Percentiles rank a stretch among this genome's conserved stretches.
These are phyloP conservation scores for Leucosporidium yakuticum DNA, from an alignment of 768 basidiomycete species.

Conservation along the genomic window DNA sequence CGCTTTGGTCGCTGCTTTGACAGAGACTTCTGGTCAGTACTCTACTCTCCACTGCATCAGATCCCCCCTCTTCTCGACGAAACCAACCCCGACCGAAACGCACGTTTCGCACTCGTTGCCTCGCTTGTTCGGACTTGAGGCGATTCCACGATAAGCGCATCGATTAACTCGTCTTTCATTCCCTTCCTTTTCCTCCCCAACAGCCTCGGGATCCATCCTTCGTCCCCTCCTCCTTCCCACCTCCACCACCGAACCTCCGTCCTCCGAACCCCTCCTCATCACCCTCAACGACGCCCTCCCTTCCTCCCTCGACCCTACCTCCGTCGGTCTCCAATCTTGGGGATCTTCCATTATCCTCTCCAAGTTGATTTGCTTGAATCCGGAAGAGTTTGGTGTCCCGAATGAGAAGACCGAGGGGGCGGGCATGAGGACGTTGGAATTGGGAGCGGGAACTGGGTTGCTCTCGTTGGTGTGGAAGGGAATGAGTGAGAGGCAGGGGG, in stretches of 20 bases:
- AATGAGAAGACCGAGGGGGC: no score
- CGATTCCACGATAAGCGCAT: no score
- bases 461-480: conserved; percentile 54
- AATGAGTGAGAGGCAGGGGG: conserved; percentile 22
- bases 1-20: conserved; percentile 11
- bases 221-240: conserved; percentile 31
- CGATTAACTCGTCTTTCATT: no score
- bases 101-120: conserved; percentile 2
- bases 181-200: no score
- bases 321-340: conserved; percentile 71
- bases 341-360: conserved; percentile 68
- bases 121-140: no score
- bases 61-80: not conserved
- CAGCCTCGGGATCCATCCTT: conserved; percentile 28
- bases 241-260: conserved; percentile 1
- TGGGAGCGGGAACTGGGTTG: conserved; percentile 78
- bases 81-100: not conserved
- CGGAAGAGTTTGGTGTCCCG: conserved; percentile 45
- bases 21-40: conserved; percentile 21
- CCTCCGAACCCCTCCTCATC: conserved; percentile 31
- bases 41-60: no score
- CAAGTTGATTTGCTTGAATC: conserved; percentile 54
- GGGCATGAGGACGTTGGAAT: conserved; percentile 46
- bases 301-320: conserved; percentile 53
- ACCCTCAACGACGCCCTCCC: conserved; percentile 64